Evolutionary conservation across 352 stramenopile genomes (phyloP).

Genomic region (Phytopythium ostracodes): DNA sequence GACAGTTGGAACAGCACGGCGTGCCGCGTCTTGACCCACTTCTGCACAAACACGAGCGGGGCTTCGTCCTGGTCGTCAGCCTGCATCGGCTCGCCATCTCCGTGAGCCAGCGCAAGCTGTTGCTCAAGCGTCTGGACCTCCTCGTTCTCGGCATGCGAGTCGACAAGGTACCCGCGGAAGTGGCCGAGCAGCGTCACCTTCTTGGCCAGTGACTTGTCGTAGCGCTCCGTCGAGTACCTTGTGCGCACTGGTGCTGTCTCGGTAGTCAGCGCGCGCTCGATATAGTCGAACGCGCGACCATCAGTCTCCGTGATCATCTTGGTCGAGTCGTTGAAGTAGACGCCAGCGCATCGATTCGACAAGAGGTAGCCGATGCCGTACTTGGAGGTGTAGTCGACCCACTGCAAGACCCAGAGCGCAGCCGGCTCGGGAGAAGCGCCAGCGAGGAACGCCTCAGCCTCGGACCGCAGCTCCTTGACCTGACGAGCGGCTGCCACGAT

Average conservation of each 20-base stretch:
- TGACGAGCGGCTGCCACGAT: slow-evolving; percentile 60
- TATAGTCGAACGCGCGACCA: slow-evolving; percentile 92
- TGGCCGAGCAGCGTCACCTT: slow-evolving; percentile 98
- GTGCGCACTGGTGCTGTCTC: slow-evolving; percentile 24
- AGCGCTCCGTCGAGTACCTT: slow-evolving; percentile 49
- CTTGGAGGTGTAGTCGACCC: slow-evolving; percentile 99
- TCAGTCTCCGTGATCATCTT: slow-evolving; percentile 94
- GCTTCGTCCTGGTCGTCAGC: slow-evolving; percentile 3
- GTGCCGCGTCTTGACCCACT: slow-evolving; percentile 98
- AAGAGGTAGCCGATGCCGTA: slow-evolving; percentile 99
- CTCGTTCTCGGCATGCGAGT: slow-evolving; percentile 59
- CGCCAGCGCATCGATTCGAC: slow-evolving; percentile 91
- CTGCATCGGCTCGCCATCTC: slow-evolving; percentile 19
- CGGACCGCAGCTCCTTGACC: slow-evolving; percentile 56
- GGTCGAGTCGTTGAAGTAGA: slow-evolving; percentile 99
- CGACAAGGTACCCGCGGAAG: slow-evolving; percentile 97
- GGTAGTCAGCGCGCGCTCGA: slow-evolving; percentile 83
- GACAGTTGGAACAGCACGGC: slow-evolving; percentile 97
- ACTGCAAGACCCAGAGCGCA: slow-evolving; percentile 93
- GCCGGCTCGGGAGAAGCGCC: slow-evolving; percentile 26
- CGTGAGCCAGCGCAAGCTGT: slow-evolving; percentile 28
- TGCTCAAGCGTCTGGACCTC: slow-evolving; percentile 40
- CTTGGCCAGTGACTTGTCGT: slow-evolving; percentile 91
- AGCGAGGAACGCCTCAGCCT: slow-evolving; percentile 34
- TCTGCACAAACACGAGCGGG: slow-evolving; percentile 94